Evolutionary conservation across 371 early-diverging fungal genomes (phyloP).

Genomic region (Nematocida sp.): DNA sequence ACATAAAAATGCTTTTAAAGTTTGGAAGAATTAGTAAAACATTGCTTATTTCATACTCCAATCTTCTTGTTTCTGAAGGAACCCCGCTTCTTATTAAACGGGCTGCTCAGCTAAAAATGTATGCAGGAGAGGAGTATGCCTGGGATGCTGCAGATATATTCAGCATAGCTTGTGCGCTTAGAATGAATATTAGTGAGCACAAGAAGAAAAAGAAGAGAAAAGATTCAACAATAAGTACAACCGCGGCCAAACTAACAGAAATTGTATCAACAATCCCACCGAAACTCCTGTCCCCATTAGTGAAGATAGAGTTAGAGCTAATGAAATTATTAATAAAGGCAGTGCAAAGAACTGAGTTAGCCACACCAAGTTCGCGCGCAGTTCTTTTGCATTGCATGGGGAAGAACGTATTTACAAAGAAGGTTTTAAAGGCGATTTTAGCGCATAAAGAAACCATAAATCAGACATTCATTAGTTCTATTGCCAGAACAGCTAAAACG

Average conservation of each 20-base stretch:
- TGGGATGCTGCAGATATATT: constrained; percentile 7
- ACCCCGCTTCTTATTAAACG: constrained; percentile 16
- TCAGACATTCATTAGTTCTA: not conserved
- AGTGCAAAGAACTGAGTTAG: not conserved
- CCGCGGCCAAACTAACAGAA: not conserved
- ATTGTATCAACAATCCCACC: not conserved
- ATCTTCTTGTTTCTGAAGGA: constrained; percentile 35
- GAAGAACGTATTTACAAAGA: constrained; percentile 18
- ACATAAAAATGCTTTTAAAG: constrained; percentile 3
- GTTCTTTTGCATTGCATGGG: constrained; percentile 8
- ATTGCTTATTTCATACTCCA: not conserved
- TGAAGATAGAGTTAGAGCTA: constrained; percentile 5
- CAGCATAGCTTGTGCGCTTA: constrained; percentile 24
- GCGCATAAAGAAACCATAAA: not conserved
- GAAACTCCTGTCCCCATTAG: constrained; percentile 12
- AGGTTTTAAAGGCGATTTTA: not conserved
- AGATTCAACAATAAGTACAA: not conserved
- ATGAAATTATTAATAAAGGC: constrained; percentile 14
- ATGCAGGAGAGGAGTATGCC: not conserved
- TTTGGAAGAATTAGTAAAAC: constrained; percentile 1
- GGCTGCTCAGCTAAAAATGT: constrained; percentile 16
- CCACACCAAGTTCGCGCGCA: not conserved
- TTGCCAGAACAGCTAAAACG: constrained; percentile 16
- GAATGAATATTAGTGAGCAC: not conserved
- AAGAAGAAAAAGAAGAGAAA: not conserved